Conservation (phyloP, 2,329 filamentous ascomycete species). For the Dryadomyces quercivorus region DNA sequence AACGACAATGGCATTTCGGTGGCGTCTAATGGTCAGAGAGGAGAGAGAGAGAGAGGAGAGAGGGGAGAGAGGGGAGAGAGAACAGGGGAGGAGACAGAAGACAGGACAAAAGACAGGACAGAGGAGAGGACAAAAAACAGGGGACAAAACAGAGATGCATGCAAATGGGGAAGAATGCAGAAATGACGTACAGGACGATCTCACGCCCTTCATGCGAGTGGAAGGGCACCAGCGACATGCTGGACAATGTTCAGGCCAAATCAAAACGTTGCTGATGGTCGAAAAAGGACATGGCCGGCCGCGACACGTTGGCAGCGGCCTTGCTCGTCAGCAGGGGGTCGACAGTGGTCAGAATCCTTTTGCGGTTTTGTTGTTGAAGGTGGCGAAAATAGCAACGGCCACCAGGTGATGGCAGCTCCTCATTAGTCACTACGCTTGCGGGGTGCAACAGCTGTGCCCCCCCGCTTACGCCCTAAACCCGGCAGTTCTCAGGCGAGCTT, state of each 20-base stretch:
- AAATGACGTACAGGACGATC: constrained; percentile 59
- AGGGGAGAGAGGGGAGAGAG: not conserved
- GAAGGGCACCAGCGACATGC: constrained; percentile 64
- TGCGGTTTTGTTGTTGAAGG: not conserved
- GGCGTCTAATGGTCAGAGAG: constrained; percentile 50
- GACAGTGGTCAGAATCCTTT: not conserved
- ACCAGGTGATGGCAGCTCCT: not conserved
- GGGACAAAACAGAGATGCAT: not conserved
- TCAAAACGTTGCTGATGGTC: too few relatives aligned
- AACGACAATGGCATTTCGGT: constrained; percentile 84
- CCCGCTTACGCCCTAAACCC: too few relatives aligned
- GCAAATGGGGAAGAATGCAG: not conserved
- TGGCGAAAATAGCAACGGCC: not conserved
- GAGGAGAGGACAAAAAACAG: not conserved
- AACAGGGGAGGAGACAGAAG: not conserved
- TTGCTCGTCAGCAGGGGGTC: not conserved
- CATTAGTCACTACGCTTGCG: not conserved
- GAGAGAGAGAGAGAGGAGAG: not conserved
- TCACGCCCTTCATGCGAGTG: constrained; percentile 60
- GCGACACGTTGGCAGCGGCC: not conserved
- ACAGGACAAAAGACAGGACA: too few relatives aligned
- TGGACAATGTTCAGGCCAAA: not conserved
- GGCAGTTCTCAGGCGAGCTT: too few relatives aligned
- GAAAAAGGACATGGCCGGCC: not conserved
- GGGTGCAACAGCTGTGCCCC: too few relatives aligned